Base-by-base conservation (phyloP, 2,329 filamentous ascomycete genomes). In the Purpureocillium takamizusanense region DNA sequence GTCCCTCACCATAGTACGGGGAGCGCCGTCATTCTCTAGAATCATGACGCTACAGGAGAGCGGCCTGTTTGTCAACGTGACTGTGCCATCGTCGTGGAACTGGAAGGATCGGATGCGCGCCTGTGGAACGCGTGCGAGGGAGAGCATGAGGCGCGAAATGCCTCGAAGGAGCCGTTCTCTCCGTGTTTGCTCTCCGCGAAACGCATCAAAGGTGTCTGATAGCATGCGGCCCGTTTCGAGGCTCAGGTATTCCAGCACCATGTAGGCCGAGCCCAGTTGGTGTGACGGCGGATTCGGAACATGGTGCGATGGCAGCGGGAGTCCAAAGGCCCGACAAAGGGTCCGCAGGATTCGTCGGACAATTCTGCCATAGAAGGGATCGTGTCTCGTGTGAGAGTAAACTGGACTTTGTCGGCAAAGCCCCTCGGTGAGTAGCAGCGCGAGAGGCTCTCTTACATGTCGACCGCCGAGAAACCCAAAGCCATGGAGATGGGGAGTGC, bases 21-120 rank as follows among this genome's bases (percentile, higher is more conserved):
- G 47, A 7, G 53, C 49, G 34, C 54, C 54, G 11, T 57, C 45
- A 46, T 59, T 62, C 45, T 62, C 60, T 9, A 61, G 42, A 2
- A 57, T 53, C 14, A 52, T 42, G 21, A 10, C 10, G 21, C 21
- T 10, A 10, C 10, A 10, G 21, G 21, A 25, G 21, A 10, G 6
- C 21, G 10, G 21, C 6, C 21, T 25, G 21, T n/a, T n/a, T n/a
- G 21, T 25, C 6, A 25, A 6, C 6, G 21, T 25, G 21, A 10
- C 5, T 25, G 5, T 25, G 6, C 10, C 21, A 25, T 25, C 21
- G 21, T 6, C 6, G 21, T 48, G 31, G 45, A 60, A 57, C 4
- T 43, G 40, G 31, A 55, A 55, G 8, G 54, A 50, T 5, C 46
- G 56, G 23, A 60, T 57, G 7, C 48, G 48, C 6, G 52, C 46